These are phyloP conservation scores for Iberis pinnata DNA, from an alignment of 345 rosid genomes.

Conservation along the genomic window DNA sequence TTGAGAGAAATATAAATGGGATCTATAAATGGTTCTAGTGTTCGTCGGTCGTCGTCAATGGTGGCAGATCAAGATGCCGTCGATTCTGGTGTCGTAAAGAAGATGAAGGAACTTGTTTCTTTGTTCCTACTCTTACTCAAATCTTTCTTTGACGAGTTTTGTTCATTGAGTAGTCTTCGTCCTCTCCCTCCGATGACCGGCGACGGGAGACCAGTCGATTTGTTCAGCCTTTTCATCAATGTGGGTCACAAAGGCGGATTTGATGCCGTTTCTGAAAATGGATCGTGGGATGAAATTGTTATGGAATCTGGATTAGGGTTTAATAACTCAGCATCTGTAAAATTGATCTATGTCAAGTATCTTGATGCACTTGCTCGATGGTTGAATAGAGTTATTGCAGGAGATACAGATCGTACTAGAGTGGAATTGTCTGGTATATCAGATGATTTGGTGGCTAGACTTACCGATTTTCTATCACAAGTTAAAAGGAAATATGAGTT, in stretches of 20 bases:
- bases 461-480: conserved; percentile 32
- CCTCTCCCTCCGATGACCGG: conserved; percentile 52
- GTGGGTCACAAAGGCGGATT: conserved; percentile 50
- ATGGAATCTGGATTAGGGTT: conserved; percentile 42
- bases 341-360: conserved; percentile 45
- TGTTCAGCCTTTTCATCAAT: conserved; percentile 42
- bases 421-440: conserved; percentile 21
- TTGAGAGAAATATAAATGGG: neutral
- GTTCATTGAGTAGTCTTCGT: conserved; percentile 18
- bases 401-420: neutral
- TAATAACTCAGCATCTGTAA: conserved; percentile 27
- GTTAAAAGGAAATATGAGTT: conserved; percentile 28
- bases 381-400: conserved; percentile 31
- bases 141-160: conserved; percentile 29
- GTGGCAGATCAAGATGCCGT: conserved; percentile 30
- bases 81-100: conserved; percentile 23
- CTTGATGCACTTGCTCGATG: conserved; percentile 41
- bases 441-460: conserved; percentile 31
- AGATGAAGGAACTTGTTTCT: conserved; percentile 18
- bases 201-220: conserved; percentile 41
- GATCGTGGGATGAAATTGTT: conserved; percentile 47
- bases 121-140: conserved; percentile 29
- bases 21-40: conserved; percentile 29
- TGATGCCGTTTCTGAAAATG: conserved; percentile 34
- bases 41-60: conserved; percentile 34